Conservation (phyloP, 495 filamentous ascomycete genomes). For the Bryoglossum gracile region DNA sequence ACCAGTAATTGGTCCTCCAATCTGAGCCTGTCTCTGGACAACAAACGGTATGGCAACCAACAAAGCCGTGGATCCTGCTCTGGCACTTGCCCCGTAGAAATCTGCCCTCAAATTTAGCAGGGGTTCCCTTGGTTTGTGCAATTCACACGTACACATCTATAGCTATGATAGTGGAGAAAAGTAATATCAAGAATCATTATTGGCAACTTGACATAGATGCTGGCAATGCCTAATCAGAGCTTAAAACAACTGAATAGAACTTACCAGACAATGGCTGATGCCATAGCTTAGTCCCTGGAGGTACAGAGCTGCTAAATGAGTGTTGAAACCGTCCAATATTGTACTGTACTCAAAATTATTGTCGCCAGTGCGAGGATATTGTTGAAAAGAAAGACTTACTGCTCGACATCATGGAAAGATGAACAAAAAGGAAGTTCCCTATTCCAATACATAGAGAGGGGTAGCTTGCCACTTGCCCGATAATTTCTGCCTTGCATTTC, state of each 20-base stretch:
- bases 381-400: background rate
- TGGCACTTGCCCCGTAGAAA: conserved; percentile 2
- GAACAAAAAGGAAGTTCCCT: conserved; percentile 2
- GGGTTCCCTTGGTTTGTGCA: background rate
- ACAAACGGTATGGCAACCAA: conserved; percentile 1
- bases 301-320: background rate
- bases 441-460: conserved; percentile 3
- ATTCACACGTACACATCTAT: conserved; percentile 3
- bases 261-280: background rate
- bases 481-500: background rate
- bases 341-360: conserved; percentile 2
- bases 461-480: conserved; percentile 1
- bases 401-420: background rate
- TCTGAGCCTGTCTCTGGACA: background rate
- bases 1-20: conserved; percentile 6
- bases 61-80: conserved; percentile 2
- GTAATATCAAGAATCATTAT: conserved; percentile 5
- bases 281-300: background rate
- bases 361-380: background rate
- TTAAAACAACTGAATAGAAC: background rate
- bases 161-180: conserved; percentile 1
- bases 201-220: background rate
- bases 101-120: background rate
- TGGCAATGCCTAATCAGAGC: background rate
- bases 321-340: background rate